Evolutionary conservation across 495 filamentous ascomycete genomes (phyloP), one percentile per base, ranked within the genome.

Genomic region (Copromyces sp.): DNA sequence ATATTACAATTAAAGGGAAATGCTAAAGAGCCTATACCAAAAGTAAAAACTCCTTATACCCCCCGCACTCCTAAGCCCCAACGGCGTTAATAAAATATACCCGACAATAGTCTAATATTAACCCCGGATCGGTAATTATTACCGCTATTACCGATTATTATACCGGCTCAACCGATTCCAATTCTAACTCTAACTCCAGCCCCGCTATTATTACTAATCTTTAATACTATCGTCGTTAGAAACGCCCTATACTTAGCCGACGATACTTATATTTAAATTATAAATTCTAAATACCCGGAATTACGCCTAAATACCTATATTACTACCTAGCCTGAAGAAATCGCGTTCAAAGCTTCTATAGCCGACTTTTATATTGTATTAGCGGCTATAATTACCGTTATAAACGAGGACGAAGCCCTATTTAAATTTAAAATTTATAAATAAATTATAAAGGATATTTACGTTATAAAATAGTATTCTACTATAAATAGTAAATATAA

Each of bases 1-100:
- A 17, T 44, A 44, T 44, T 44, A 44, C 7, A 44, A 7, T 2
- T 44, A 44, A 14, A 14, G 41, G 41, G 16, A 44, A 2, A 44
- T n/a, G 0, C 17, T n/a, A 7, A 44, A 5, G 4, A 44, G 5
- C 1, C 16, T 44, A 44, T 17, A 44, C 1, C 7, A 44, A n/a
- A 44, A 6, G 17, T 44, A n/a, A 11, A 44, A 44, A 44, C 5
- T 8, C 41, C 6, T 0, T 44, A 17, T 44, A 17, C 16, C 5
- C 16, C 41, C 39, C 2, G 1, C 2, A 44, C 1, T 17, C 5
- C 3, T n/a, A 5, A 0, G 12, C 0, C 1, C 0, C 7, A 44
- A 44, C 1, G 17, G 4, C 39, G 39, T 12, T 14, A 40, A 3
- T 14, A 40, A 3, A 2, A 40, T 40, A 40, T 40, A 3, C 11